Base-by-base conservation (phyloP, 163 green algal genomes). In the Chlorella variabilis region DNA sequence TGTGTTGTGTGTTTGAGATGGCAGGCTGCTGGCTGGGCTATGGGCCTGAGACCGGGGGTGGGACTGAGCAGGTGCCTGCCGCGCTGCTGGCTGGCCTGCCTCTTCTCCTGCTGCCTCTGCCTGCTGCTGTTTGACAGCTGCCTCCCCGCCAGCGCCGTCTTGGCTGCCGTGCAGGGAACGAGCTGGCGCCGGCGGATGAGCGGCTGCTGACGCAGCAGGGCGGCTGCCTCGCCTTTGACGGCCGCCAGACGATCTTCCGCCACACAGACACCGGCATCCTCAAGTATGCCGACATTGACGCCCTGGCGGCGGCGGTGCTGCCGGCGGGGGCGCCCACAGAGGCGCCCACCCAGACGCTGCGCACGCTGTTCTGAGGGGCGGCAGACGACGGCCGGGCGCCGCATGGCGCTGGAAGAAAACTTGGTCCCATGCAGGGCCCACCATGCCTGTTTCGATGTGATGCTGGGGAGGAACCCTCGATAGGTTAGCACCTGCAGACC, bases 201-300 rank as follows among this genome's bases (percentile, higher is more conserved):
- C 51, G 84, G 3, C 88, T 97, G 42, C 83, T 98, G 77, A 92
- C 90, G 33, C 94, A 96, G 87, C 92, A 95, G 75, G 94, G 94
- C 39, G 95, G 94, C 39, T 90, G 85, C 27, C 31, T 98, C 2
- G 83, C 92, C 39, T 93, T 98, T 71, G 65, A 89, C 9, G 93
- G 89, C 6, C 66, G 67, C 13, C n/a, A 39, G 42, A n/a, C 33
- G 29, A 1, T 61, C 5, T 34, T 23, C 8, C n/a, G 69, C 20
- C 87, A 94, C 81, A 36, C 81, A 9, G 92, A 96, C 75, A 42
- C 63, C 7, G 92, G 92, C 67, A 96, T 96, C 61, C 75, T 96
- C 31, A 83, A 87, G 34, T 94, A 92, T 71, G 85, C 87, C 2
- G 51, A 83, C 54, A 45, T 89, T 7, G 81, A 90, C 29, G 76